Evolutionary conservation across 495 filamentous ascomycete species (phyloP), one percentile per base, ranked within the genome.

Genomic region (Xylaria curta): DNA sequence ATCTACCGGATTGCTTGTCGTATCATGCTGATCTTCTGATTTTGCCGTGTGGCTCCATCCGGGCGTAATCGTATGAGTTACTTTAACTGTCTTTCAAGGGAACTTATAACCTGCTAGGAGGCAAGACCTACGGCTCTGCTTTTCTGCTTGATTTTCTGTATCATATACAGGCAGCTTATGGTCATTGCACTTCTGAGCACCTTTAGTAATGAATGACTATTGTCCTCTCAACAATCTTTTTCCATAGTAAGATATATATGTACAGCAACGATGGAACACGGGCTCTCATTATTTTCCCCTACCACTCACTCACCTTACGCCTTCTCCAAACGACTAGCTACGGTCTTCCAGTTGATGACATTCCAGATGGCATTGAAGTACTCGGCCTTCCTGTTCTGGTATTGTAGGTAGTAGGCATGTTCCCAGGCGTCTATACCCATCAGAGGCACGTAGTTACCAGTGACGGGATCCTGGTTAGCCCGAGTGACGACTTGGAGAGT

Each of bases 371-470:
- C 89, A 73, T 86, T 87, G 82, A 93, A 93, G 82, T 94, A 94
- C 79, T 92, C 91, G 75, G 88, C 92, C 86, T 94, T 94, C 78
- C 91, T 89, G 83, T 94, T 94, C 86, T 93, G 87, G 82, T 94
- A 94, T 81, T 94, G 90, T 62, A 94, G 82, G 81, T 90, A 92
- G 76, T 69, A 82, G 42, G 63, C 92, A 81, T 94, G 92, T 85
- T 97, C 94, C 94, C 94, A 97, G 64, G 93, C 93, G 84, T 97
- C 94, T 81, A 97, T 92, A 51, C 94, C 94, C 56, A 97, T 83
- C 26, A 97, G 83, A 42, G 94, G 94, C 70, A 88, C 81, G 81
- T 88, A 91, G 75, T 90, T 89, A 42, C 93, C 94, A 38, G 93
- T 86, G 24, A 97, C 93, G 64, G 93, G 91, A 81, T 97, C 94